phyloP scores from a whole-genome alignment of 2,329 filamentous ascomycete species.

The Lecanicillium sp. region DNA sequence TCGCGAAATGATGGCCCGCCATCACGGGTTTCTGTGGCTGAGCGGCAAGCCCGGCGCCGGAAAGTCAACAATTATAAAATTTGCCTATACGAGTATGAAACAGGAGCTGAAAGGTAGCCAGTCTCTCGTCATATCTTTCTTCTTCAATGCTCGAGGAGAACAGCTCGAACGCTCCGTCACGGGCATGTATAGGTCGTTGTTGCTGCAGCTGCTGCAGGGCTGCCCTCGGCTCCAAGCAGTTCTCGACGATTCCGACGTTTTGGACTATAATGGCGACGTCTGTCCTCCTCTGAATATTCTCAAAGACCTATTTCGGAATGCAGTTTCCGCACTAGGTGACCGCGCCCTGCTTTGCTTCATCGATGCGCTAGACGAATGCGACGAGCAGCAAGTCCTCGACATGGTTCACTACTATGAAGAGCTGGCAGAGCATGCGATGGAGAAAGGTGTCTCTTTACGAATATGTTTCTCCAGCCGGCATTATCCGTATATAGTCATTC shows the following conservation, averaged over 20 bases:
- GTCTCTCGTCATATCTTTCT: constrained; percentile 30
- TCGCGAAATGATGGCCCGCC: constrained; percentile 3
- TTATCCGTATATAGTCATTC: constrained; percentile 32
- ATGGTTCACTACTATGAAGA: constrained; percentile 37
- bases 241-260: constrained; percentile 16
- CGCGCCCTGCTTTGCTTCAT: constrained; percentile 10
- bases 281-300: not conserved
- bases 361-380: constrained; percentile 42
- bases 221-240: constrained; percentile 24
- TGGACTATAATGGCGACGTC: not conserved
- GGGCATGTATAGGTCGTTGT: constrained; percentile 43
- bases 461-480: constrained; percentile 38
- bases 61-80: constrained; percentile 42
- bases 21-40: constrained; percentile 38
- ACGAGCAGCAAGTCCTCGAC: constrained; percentile 29
- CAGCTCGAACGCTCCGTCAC: constrained; percentile 33
- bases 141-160: constrained; percentile 39
- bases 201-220: constrained; percentile 35
- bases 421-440: constrained; percentile 20
- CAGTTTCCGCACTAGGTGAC: constrained; percentile 2
- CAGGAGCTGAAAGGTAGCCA: constrained; percentile 8
- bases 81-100: constrained; percentile 14
- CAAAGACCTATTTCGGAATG: constrained; percentile 3
- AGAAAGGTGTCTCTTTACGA: constrained; percentile 15
- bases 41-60: constrained; percentile 36